Conservation (phyloP, 2,329 filamentous ascomycete species). For the Sordariomycetes sp. region DNA sequence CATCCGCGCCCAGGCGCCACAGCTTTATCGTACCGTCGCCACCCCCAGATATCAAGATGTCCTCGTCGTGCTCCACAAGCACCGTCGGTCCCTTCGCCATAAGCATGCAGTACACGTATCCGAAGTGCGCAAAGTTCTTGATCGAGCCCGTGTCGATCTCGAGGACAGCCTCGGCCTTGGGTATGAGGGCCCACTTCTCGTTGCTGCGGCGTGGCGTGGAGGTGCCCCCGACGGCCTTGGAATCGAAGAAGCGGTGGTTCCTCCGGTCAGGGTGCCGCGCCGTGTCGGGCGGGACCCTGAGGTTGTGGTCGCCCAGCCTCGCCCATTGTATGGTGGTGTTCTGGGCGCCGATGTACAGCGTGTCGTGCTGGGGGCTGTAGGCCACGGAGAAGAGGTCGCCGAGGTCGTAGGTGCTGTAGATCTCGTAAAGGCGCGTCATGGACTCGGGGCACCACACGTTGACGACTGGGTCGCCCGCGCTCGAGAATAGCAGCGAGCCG, state of each 20-base stretch:
- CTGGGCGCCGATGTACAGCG: constrained; percentile 83
- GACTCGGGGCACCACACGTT: constrained; percentile 83
- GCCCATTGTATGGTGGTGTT: constrained; percentile 96
- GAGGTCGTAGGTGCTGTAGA: constrained; percentile 88
- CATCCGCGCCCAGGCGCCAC: constrained; percentile 54
- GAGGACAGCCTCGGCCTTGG: constrained; percentile 45
- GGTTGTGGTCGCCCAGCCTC: constrained; percentile 53
- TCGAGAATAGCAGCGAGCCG: constrained; percentile 72
- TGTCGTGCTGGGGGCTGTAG: constrained; percentile 70
- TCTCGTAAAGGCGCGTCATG: constrained; percentile 70
- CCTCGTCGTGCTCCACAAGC: constrained; percentile 60
- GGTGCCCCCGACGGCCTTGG: constrained; percentile 70
- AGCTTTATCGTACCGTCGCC: constrained; percentile 91
- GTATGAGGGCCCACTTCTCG: constrained; percentile 44
- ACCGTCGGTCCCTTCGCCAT: constrained; percentile 60
- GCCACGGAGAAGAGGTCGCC: constrained; percentile 94
- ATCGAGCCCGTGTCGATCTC: constrained; percentile 77
- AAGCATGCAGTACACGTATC: constrained; percentile 95
- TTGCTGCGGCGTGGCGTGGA: constrained; percentile 64
- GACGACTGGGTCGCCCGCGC: constrained; percentile 84
- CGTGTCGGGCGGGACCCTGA: constrained; percentile 49
- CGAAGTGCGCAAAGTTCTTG: constrained; percentile 82
- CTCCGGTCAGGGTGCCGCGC: constrained; percentile 64
- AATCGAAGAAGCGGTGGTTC: constrained; percentile 89
- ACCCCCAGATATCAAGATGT: constrained; percentile 81